Evolutionary conservation across 495 filamentous ascomycete genomes (phyloP).

Genomic region (Talaromyces thailandensis): DNA sequence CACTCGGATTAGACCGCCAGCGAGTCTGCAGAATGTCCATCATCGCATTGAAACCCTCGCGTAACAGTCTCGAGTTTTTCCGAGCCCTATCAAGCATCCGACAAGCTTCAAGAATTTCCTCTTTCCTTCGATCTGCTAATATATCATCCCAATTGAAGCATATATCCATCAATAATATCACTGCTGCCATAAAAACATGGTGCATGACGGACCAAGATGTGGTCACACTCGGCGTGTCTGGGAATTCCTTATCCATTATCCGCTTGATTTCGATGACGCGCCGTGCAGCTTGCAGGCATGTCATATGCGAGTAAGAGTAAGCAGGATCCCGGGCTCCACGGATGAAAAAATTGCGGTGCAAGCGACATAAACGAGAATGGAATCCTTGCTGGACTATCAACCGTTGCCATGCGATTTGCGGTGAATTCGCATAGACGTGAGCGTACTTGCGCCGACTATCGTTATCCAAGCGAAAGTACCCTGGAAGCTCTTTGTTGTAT

Average conservation of each 20-base stretch:
- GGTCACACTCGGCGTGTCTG: slow-evolving; percentile 18
- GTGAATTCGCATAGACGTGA: slow-evolving; percentile 24
- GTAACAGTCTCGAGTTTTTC: slow-evolving; percentile 18
- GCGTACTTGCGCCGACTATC: slow-evolving; percentile 21
- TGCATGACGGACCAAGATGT: slow-evolving; percentile 31
- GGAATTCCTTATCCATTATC: slow-evolving; percentile 30
- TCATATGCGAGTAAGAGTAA: slow-evolving; percentile 36
- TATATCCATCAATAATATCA: slow-evolving; percentile 34
- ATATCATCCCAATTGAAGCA: slow-evolving; percentile 39
- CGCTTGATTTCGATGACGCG: slow-evolving; percentile 30
- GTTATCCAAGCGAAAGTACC: slow-evolving; percentile 29
- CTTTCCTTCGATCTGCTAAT: slow-evolving; percentile 25
- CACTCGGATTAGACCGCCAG: slow-evolving; percentile 13
- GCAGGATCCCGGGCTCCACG: slow-evolving; percentile 28
- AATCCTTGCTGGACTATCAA: slow-evolving; percentile 31
- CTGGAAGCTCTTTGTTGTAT: slow-evolving; percentile 13
- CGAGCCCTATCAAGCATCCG: slow-evolving; percentile 34
- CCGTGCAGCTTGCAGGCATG: slow-evolving; percentile 35
- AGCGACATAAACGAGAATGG: slow-evolving; percentile 31
- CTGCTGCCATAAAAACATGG: slow-evolving; percentile 39
- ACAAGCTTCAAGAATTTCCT: slow-evolving; percentile 34
- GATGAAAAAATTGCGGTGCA: slow-evolving; percentile 34
- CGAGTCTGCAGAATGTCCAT: slow-evolving; percentile 25
- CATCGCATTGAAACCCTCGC: slow-evolving; percentile 27
- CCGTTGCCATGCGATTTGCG: slow-evolving; percentile 30